Conservation (phyloP, 176 grass and related monocot species). For the Lolium perenne region DNA sequence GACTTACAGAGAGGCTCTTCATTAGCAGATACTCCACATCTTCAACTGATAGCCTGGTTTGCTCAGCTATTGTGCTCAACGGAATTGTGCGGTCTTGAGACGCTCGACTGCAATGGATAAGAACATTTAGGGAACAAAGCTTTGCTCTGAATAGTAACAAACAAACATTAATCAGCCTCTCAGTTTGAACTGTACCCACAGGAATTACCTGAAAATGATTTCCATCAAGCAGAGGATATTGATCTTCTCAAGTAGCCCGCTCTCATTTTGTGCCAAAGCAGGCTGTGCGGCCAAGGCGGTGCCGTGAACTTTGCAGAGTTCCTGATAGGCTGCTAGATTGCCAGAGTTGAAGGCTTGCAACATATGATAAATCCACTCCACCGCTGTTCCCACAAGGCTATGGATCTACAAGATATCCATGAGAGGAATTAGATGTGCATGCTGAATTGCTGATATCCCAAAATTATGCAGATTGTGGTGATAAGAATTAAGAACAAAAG, state of each 20-base stretch:
- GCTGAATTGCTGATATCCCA: not conserved
- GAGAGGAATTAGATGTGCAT: not conserved
- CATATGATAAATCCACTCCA: conserved; percentile 87
- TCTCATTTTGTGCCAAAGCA: conserved; percentile 73
- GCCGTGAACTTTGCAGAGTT: conserved; percentile 72
- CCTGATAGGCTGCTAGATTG: conserved; percentile 72
- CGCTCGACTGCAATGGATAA: conserved; percentile 55
- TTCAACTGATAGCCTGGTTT: conserved; percentile 67
- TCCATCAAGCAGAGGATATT: conserved; percentile 96
- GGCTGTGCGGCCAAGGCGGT: conserved; percentile 72
- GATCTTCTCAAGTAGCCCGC: conserved; percentile 85
- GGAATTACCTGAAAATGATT: conserved; percentile 85
- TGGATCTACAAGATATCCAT: conserved; percentile 60
- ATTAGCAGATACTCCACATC: conserved; percentile 92
- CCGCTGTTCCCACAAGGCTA: conserved; percentile 65
- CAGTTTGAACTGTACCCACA: not conserved
- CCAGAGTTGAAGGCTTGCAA: conserved; percentile 84
- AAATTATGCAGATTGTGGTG: not conserved
- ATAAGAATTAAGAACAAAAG: not conserved
- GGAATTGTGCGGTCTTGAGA: conserved; percentile 82
- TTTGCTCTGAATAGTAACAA: not conserved
- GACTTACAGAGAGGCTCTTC: conserved; percentile 88
- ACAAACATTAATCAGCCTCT: not conserved
- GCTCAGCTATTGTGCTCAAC: conserved; percentile 64
- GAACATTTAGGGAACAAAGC: conserved; percentile 9